Evolutionary conservation across 306 rosid genomes (phyloP), one percentile per base, ranked within the genome.

Genomic region (Inga oerstediana): DNA sequence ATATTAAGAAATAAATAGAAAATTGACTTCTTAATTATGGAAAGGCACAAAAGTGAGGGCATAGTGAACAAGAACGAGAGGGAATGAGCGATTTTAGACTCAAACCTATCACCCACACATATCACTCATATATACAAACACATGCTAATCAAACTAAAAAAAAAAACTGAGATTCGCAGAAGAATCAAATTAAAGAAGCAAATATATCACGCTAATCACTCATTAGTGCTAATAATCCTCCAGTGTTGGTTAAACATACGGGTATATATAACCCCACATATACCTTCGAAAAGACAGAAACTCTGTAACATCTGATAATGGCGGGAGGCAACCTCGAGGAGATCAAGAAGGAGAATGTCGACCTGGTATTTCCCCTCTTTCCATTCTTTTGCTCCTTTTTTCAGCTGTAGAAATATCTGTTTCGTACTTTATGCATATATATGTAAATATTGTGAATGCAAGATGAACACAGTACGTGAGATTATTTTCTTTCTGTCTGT

Each of bases 271-370:
- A 10, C 8, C 10, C n/a, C 64, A 56, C 64, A 20, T 12, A 56
- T 8, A 56, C 64, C 7, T 19, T 20, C 30, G 32, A 17, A 68
- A 39, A 37, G 27, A 16, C 48, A 68, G 24, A 35, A 3, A 16
- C 30, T 69, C 20, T 10, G 54, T 43, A 72, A 45, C 19, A 5
- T 12, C 41, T 11, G 7, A 89, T 83, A 13, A 89, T 87, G 93
- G 81, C 68, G 4, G 39, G 66, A 27, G 81, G 64, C 9, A 24
- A 49, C 37, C 89, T 94, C 68, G 94, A 94, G 20, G 92, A 91
- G 62, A 91, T 94, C 77, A 93, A 90, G 94, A 93, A 90, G 67
- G 98, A 94, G 86, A 52, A 87, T 3, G 84, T 94, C 0, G 98
- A 94, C 82, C 94, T 94, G 7, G 98, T 94, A 39, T 72, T 94